Percentiles rank a stretch among this genome's conserved stretches.
Conservation (phyloP, 75 land plant species). For the Gnetum montanum region DNA sequence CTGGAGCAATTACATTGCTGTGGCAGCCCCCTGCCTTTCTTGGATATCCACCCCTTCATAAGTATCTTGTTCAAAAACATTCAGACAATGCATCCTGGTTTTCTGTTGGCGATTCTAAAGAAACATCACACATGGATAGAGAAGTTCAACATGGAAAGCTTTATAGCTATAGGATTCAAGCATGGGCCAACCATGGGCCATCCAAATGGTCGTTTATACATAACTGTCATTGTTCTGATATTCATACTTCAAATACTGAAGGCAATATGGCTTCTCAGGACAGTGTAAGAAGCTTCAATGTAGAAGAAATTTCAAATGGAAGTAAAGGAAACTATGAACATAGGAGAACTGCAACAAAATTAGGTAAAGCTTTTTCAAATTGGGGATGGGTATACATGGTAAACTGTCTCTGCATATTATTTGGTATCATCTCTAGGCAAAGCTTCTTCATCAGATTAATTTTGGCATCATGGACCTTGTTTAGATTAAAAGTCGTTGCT, state of each 20-base stretch:
- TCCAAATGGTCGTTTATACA: slow-evolving; percentile 16
- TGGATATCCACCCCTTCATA: slow-evolving; percentile 28
- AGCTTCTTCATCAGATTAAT: no score
- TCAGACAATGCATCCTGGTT: slow-evolving; percentile 14
- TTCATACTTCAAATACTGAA: neutral
- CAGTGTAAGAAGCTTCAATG: neutral
- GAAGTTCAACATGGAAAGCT: slow-evolving; percentile 9
- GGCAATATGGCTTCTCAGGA: neutral
- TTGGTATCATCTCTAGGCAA: slow-evolving; percentile 19
- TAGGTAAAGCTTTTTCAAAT: neutral
- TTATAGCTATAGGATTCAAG: slow-evolving; percentile 22
- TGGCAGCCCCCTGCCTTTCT: slow-evolving; percentile 17
- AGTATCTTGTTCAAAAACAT: slow-evolving; percentile 23
- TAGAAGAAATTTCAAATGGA: neutral
- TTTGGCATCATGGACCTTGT: no score
- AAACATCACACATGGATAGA: slow-evolving; percentile 13
- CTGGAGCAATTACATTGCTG: slow-evolving; percentile 19
- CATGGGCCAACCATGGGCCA: slow-evolving; percentile 37
- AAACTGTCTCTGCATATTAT: slow-evolving; percentile 2
- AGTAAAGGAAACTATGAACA: no score
- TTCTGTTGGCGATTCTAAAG: slow-evolving; percentile 22
- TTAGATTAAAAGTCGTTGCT: no score
- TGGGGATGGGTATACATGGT: slow-evolving; percentile 5
- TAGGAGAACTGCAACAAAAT: neutral
- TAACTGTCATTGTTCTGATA: slow-evolving; percentile 5